Base-by-base conservation (phyloP, 2,329 filamentous ascomycete species). In the Elsinoe necatrix region DNA sequence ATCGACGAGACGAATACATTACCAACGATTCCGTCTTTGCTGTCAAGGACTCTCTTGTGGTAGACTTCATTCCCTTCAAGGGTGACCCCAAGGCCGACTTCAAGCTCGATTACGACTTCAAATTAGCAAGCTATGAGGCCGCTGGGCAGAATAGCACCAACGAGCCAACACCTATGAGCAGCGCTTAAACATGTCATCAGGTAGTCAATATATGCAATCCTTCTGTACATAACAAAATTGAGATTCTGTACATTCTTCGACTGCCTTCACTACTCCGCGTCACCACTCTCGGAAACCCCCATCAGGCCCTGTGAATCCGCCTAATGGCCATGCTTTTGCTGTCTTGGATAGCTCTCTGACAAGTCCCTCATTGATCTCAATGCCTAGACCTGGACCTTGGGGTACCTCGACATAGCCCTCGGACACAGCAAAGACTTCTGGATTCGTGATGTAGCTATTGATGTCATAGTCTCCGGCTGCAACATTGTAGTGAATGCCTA, bases 401-500 rank as follows among this genome's bases (percentile, higher is more conserved):
- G 61, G 52, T 9, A 57, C 61, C 25, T 61, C 54, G n/a, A 65
- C 58, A 37, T 59, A 61, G 1, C 63, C 63, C 6, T 64, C 60
- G n/a, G 54, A 59, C 14, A 65, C 63, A n/a, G 58, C 39, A 41
- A 65, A 63, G 1, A 62, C 61, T 34, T 63, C 61, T 1, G 62
- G 56, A 23, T 65, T 61, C n/a, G 48, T 59, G 7, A 64, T 57
- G 35, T 64, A 65, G 55, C 59, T 64, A 54, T 61, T 56, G 12
- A 87, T 72, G 64, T 87, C 84, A 62, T 82, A 75, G 2, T 80
- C 76, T 1, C 79, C 82, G 0, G 76, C 78, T 61, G 78, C 76
- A 3, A 69, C 68, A 61, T 90, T 90, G 65, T 90, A 90, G 66
- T 90, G 87, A 61, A 90, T 90, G 0, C 86, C 86, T 25, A 89